phyloP scores from a whole-genome alignment of 176 grass and related monocot genomes.

The Guadua angustifolia region DNA sequence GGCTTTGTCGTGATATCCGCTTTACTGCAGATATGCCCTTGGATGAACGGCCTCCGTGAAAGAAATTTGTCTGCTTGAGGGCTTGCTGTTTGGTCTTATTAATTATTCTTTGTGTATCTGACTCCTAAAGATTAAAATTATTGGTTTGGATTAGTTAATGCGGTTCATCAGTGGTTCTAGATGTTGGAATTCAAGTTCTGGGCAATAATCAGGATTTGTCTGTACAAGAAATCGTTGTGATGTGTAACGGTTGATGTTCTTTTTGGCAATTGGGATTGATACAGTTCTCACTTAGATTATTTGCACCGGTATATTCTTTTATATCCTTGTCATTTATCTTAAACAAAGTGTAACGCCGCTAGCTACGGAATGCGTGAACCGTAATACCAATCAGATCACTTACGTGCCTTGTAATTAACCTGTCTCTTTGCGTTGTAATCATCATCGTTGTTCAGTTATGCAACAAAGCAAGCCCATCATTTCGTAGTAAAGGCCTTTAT shows the following conservation, averaged over 20 bases:
- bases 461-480: slow-evolving; percentile 17
- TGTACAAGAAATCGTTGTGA: slow-evolving; percentile 32
- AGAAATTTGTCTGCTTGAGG: slow-evolving; percentile 18
- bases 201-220: slow-evolving; percentile 39
- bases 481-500: slow-evolving; percentile 42
- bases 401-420: slow-evolving; percentile 25
- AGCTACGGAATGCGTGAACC: background rate
- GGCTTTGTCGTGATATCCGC: background rate
- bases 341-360: background rate
- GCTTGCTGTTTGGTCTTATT: slow-evolving; percentile 40
- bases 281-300: slow-evolving; percentile 31
- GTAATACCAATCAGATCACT: slow-evolving; percentile 18
- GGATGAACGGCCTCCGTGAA: background rate
- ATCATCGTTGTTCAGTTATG: slow-evolving; percentile 16
- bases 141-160: slow-evolving; percentile 51
- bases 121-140: slow-evolving; percentile 48
- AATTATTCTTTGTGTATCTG: slow-evolving; percentile 49
- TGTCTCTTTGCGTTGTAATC: slow-evolving; percentile 30
- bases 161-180: slow-evolving; percentile 1
- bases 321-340: background rate
- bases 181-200: slow-evolving; percentile 26
- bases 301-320: background rate
- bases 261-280: background rate
- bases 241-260: slow-evolving; percentile 31
- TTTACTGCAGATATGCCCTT: background rate